These are phyloP conservation scores for Acanthamoeba triangularis DNA, from an alignment of 208 protist genomes.

Conservation along the genomic window DNA sequence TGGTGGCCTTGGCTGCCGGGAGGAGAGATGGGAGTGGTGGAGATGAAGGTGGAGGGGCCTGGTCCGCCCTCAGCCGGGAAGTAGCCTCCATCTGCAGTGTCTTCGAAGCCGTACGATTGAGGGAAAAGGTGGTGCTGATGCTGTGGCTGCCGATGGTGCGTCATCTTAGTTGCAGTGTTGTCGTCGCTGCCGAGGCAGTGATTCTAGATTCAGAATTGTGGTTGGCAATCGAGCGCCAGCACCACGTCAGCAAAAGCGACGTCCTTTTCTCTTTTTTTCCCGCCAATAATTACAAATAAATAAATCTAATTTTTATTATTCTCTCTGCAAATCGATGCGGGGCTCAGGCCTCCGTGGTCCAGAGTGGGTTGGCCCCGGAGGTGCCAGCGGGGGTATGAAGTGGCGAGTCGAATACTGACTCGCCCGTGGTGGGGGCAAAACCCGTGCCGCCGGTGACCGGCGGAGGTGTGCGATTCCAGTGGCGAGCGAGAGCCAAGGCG, in stretches of 20 bases:
- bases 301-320: not conserved
- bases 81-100: not conserved
- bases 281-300: not conserved
- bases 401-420: not conserved
- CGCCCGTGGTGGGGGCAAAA: not conserved
- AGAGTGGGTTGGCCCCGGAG: not conserved
- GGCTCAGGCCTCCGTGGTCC: no score
- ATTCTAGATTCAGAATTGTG: no score
- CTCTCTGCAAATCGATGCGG: not conserved
- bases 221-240: no score
- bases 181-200: no score
- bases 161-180: not conserved
- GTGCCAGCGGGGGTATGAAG: not conserved
- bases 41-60: conserved; percentile 38
- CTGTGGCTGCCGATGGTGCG: not conserved
- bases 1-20: conserved; percentile 14
- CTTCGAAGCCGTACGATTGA: conserved; percentile 45
- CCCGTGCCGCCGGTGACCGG: not conserved
- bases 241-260: no score
- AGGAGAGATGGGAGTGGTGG: conserved; percentile 20
- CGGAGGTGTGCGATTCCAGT: not conserved
- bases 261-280: no score
- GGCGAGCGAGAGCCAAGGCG: not conserved
- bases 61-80: not conserved
- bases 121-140: not conserved